Base-by-base conservation (phyloP, 1,284 basidiomycete species). In the Coniophora puteana region DNA sequence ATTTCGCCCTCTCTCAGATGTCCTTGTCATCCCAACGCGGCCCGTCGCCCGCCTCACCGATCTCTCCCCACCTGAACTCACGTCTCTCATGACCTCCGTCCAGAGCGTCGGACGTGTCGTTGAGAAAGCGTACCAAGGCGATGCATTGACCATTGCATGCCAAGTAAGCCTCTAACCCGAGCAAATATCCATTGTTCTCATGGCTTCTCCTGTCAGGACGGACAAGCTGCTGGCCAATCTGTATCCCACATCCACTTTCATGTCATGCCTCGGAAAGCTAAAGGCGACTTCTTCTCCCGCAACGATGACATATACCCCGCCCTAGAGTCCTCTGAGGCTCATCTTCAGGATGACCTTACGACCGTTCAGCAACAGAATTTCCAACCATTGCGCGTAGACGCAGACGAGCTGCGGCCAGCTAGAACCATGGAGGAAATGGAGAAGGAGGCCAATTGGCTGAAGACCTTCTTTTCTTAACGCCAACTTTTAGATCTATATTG, bases 221-320 rank as follows among this genome's bases (percentile, higher is more conserved):
- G 93, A 5, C 76, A 72, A 42, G 83, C 84, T 6, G 89, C 91
- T 1, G 85, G 92, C 0, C 93, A 96, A 67, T 83, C 80, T 4
- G 81, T 94, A 12, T 83, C 91, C 0, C 93, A 95, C 55, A 89
- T 95, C 17, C 93, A 96, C 59, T 86, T 95, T 49, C 93, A 95
- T 57, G 66, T 95, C 22, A 67, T 96, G 8, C 93, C 93, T 17
- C 78, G 93, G 3, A 80, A 80, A 53, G 63, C 71, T 18, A 71
- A 76, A 35, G 81, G 79, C 10, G 86, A 89, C 58, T 63, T 62
- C n/a, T 89, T 81, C 69, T 74, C 72, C 40, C 73, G 72, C 32
- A 89, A 87, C 54, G 91, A 94, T 59, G 74, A 77, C 14, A 67
- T 95, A 30, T 93, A 93, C 61, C 86, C 87, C 2, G 80, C 72